Evolutionary conservation across 129 eudicot species (phyloP).

Genomic region (Smallanthus sonchifolius): DNA sequence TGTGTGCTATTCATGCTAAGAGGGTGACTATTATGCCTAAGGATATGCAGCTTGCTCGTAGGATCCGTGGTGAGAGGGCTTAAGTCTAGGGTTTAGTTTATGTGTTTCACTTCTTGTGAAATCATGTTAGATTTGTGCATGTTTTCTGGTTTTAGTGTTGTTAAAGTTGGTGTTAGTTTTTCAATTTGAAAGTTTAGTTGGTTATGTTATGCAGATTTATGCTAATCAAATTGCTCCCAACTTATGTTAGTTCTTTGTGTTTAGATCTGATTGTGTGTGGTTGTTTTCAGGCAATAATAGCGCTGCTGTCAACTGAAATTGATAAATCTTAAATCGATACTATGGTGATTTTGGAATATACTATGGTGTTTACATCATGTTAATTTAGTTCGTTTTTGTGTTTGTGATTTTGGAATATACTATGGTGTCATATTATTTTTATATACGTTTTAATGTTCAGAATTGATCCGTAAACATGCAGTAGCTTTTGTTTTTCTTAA

Average conservation of each 20-base stretch:
- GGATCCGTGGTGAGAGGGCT: constrained; percentile 53
- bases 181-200: neutral
- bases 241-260: neutral
- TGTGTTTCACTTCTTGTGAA: constrained; percentile 21
- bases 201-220: neutral
- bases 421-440: no score
- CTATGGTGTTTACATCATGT: no score
- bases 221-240: neutral
- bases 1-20: constrained; percentile 50
- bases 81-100: neutral
- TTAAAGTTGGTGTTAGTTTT: neutral
- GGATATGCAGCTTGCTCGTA: constrained; percentile 49
- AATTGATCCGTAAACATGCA: no score
- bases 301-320: no score
- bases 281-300: no score
- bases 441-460: no score
- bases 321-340: no score
- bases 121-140: neutral
- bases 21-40: constrained; percentile 55
- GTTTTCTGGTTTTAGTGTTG: neutral
- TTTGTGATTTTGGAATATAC: no score
- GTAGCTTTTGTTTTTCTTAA: no score
- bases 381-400: no score
- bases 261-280: no score
- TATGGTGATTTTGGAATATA: no score